Evolutionary conservation across 2,329 filamentous ascomycete species (phyloP).

Genomic region (Arthroderma uncinatum): DNA sequence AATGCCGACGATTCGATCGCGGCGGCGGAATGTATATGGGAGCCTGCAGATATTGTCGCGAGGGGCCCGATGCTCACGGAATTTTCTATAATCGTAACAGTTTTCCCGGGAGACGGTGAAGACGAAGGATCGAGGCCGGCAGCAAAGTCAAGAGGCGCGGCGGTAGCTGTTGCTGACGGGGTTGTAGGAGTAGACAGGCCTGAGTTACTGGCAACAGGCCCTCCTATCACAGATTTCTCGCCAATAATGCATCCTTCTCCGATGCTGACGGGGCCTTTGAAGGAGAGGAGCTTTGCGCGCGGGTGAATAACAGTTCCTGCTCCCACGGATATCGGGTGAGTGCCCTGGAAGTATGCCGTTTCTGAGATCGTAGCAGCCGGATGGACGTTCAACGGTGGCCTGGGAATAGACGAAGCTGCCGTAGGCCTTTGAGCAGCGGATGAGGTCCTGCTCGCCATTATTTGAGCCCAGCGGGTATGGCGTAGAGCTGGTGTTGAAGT

Average conservation of each 20-base stretch:
- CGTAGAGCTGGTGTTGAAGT: too few relatives aligned
- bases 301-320: constrained; percentile 77
- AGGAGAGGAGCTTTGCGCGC: constrained; percentile 65
- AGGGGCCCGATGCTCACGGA: constrained; percentile 31
- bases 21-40: constrained; percentile 30
- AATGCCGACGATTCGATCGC: constrained; percentile 38
- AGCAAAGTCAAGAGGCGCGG: not conserved
- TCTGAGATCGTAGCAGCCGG: constrained; percentile 32
- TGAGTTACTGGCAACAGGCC: constrained; percentile 28
- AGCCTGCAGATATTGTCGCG: constrained; percentile 28
- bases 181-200: constrained; percentile 4
- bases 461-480: not conserved
- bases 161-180: not conserved
- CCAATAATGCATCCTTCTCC: constrained; percentile 73
- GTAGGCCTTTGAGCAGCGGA: constrained; percentile 12
- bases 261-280: constrained; percentile 65
- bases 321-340: constrained; percentile 65
- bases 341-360: constrained; percentile 44
- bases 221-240: constrained; percentile 45
- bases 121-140: not conserved
- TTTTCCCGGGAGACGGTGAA: constrained; percentile 4
- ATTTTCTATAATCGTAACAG: constrained; percentile 24
- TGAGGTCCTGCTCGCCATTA: constrained; percentile 19
- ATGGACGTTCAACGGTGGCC: constrained; percentile 28
- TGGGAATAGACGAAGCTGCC: constrained; percentile 12